Evolutionary conservation across 345 rosid species (phyloP).

Genomic region (Leavenworthia alabamica): DNA sequence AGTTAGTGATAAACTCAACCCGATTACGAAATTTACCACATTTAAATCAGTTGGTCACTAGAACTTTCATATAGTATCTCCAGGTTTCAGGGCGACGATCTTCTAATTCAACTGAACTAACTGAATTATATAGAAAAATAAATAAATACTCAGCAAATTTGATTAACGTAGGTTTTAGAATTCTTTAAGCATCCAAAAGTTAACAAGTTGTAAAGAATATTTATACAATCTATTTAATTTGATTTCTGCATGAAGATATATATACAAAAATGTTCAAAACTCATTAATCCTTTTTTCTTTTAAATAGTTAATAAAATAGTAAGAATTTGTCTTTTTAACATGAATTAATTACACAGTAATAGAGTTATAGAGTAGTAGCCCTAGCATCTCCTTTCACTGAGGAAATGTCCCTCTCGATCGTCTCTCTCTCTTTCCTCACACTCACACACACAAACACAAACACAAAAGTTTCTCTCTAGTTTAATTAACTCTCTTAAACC

Average conservation of each 20-base stretch:
- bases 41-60: too few species aligned
- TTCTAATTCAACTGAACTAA: too few species aligned
- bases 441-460: constrained; percentile 13
- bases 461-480: constrained; percentile 24
- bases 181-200: too few species aligned
- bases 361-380: constrained; percentile 47
- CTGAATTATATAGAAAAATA: too few species aligned
- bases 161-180: too few species aligned
- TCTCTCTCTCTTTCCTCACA: constrained; percentile 28
- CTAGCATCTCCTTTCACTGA: constrained; percentile 32
- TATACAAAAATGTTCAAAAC: constrained; percentile 10
- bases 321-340: constrained; percentile 23
- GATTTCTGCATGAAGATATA: background rate
- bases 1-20: too few species aligned
- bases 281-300: constrained; percentile 1
- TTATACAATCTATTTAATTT: too few species aligned
- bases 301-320: background rate
- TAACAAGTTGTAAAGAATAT: background rate
- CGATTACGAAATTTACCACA: too few species aligned
- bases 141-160: too few species aligned
- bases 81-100: too few species aligned
- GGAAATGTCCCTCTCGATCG: constrained; percentile 55
- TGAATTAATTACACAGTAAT: constrained; percentile 27
- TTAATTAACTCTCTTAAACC: constrained; percentile 19
- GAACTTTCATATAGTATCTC: too few species aligned